Conservation (phyloP, 169 alveolate species). For the Cryptosporidium meleagridis region DNA sequence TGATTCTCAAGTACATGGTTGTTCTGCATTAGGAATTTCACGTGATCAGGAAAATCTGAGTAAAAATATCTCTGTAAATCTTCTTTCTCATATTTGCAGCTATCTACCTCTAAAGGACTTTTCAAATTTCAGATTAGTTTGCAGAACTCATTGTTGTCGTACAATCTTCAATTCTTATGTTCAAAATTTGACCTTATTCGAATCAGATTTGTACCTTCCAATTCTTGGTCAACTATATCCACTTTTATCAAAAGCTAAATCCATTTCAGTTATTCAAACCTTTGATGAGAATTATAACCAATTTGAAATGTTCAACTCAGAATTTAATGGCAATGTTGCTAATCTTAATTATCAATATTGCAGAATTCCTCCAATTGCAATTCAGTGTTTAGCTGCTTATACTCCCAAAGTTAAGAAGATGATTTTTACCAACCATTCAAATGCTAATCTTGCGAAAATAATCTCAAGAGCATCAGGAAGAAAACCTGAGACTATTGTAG, state of each 20-base stretch:
- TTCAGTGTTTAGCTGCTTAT: slow-evolving; percentile 69
- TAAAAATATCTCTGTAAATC: slow-evolving; percentile 36
- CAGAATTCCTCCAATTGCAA: slow-evolving; percentile 53
- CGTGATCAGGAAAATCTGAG: background rate
- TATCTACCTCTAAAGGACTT: slow-evolving; percentile 43
- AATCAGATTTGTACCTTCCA: slow-evolving; percentile 35
- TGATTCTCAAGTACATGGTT: slow-evolving; percentile 32
- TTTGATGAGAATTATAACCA: background rate
- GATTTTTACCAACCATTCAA: slow-evolving; percentile 53
- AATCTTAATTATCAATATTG: background rate
- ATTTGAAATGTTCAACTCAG: background rate
- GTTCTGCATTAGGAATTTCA: slow-evolving; percentile 69
- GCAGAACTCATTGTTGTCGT: slow-evolving; percentile 67
- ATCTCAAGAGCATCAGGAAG: slow-evolving; percentile 73
- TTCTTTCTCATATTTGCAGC: slow-evolving; percentile 39
- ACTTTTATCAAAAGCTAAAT: slow-evolving; percentile 40
- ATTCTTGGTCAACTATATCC: slow-evolving; percentile 70
- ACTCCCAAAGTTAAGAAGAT: slow-evolving; percentile 64
- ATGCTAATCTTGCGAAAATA: slow-evolving; percentile 69
- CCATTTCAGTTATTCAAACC: slow-evolving; percentile 17
- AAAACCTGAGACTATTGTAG: slow-evolving; percentile 63
- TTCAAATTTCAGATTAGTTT: slow-evolving; percentile 20
- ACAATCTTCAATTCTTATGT: slow-evolving; percentile 59
- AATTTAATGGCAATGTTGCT: background rate
- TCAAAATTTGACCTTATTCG: slow-evolving; percentile 36